These are phyloP conservation scores for Cryptococcus neoformans DNA, from an alignment of 1,284 basidiomycete species.

Conservation along the genomic window DNA sequence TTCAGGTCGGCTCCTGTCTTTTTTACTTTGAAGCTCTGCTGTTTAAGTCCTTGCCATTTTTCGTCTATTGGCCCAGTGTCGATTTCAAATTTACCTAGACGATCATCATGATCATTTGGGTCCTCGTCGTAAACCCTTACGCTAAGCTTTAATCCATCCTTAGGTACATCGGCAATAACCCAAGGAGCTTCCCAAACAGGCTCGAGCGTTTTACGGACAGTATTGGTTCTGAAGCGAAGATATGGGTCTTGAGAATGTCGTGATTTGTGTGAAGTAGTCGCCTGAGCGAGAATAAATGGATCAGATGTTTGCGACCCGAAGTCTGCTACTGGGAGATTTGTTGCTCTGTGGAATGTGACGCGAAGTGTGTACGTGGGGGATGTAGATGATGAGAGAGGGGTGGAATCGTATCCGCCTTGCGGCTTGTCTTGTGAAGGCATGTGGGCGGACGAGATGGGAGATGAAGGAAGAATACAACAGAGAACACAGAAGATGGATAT, in stretches of 20 bases:
- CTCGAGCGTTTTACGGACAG: constrained; percentile 46
- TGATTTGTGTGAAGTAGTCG: constrained; percentile 25
- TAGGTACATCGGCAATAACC: constrained; percentile 53
- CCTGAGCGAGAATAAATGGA: constrained; percentile 50
- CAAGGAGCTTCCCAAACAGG: constrained; percentile 52
- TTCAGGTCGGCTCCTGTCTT: constrained; percentile 48
- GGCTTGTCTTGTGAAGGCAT: constrained; percentile 20
- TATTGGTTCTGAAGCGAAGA: constrained; percentile 51
- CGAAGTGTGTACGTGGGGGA: constrained; percentile 48
- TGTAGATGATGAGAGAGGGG: constrained; percentile 17
- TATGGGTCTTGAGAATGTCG: constrained; percentile 40
- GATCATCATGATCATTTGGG: constrained; percentile 52
- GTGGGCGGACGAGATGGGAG: not conserved
- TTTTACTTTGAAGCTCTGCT: constrained; percentile 41
- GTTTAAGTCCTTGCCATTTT: constrained; percentile 21
- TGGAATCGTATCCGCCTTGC: constrained; percentile 36
- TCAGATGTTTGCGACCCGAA: constrained; percentile 48
- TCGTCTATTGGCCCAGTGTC: constrained; percentile 27
- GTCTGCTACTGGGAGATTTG: constrained; percentile 52
- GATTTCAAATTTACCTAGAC: constrained; percentile 49
- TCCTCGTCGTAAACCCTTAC: constrained; percentile 53
- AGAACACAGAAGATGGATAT: too few species aligned
- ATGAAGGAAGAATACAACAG: not conserved
- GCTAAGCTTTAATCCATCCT: constrained; percentile 47
- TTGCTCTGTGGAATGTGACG: constrained; percentile 51